Base-by-base conservation (phyloP, 2,329 filamentous ascomycete genomes). In the Pezizomycotina sp. region DNA sequence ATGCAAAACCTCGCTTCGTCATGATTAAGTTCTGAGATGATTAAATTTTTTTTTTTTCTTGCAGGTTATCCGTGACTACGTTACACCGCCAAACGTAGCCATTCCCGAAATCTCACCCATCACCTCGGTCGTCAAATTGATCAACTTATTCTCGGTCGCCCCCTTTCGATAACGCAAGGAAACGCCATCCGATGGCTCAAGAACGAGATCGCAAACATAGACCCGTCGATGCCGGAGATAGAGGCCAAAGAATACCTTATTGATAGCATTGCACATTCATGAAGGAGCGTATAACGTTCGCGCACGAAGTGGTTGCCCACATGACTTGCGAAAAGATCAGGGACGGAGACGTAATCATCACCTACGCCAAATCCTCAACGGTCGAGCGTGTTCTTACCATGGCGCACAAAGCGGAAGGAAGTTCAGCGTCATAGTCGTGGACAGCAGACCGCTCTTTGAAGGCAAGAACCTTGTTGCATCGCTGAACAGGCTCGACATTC, bases 131-230 rank as follows among this genome's bases (percentile, higher is more conserved):
- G 84, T 23, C 89, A 98, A 59, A 93, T 98, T 53, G 83, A 91
- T 47, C 93, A 91, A 54, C 69, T 98, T 43, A 80, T 81, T 42
- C 82, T 82, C 48, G 93, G 84, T 54, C 75, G 89, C n/a, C 84
- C 89, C 21, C 79, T 98, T 60, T 91, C 81, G 48, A 89, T 92
- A 58, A 82, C 81, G 45, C 92, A 95, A 75, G 89, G 89, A 43
- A 98, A 95, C 56, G 83, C 83, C 22, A 92, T 98, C 54, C 73
- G 89, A 36, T 86, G 83, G 66, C 68, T 98, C 31, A 98, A 98
- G 63, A 71, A 92, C 30, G 73, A 82, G 52, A 86, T 98, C 54
- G 78, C 81, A 51, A 82, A 82, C 50, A 75, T 93, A 40, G 83
- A 93, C 51, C 82, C 86, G 25, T 78, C 84, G 49, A 70, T 77